These are phyloP conservation scores for Ascochyta lentis DNA, from an alignment of 2,329 filamentous ascomycete genomes.

Conservation along the genomic window DNA sequence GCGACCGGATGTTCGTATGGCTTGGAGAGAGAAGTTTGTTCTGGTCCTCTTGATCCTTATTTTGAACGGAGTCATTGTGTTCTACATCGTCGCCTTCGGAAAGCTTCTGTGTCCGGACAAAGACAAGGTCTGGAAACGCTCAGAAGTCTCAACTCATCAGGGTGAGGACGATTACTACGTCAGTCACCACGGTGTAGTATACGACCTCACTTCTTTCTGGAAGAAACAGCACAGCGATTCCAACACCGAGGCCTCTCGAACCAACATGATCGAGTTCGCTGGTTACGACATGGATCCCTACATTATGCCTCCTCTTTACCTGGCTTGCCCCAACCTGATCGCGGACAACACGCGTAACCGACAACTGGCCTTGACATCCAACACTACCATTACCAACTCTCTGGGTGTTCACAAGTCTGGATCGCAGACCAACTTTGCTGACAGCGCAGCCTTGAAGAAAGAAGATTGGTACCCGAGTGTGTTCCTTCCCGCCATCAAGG, in stretches of 20 bases:
- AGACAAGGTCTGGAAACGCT: slow-evolving; percentile 82
- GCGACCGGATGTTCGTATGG: slow-evolving; percentile 93
- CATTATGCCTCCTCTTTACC: slow-evolving; percentile 77
- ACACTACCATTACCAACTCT: slow-evolving; percentile 65
- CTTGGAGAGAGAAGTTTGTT: slow-evolving; percentile 94
- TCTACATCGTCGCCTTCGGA: slow-evolving; percentile 91
- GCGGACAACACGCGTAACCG: slow-evolving; percentile 52
- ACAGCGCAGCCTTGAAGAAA: slow-evolving; percentile 62
- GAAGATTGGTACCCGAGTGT: slow-evolving; percentile 77
- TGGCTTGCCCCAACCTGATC: slow-evolving; percentile 77
- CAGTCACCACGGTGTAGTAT: slow-evolving; percentile 84
- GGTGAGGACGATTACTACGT: slow-evolving; percentile 84
- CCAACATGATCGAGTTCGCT: slow-evolving; percentile 77
- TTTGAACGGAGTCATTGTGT: slow-evolving; percentile 81
- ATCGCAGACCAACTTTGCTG: slow-evolving; percentile 59
- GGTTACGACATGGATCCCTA: slow-evolving; percentile 84
- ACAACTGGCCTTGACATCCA: slow-evolving; percentile 65
- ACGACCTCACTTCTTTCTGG: slow-evolving; percentile 91
- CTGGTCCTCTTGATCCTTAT: slow-evolving; percentile 81
- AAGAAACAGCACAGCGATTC: slow-evolving; percentile 82
- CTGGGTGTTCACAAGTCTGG: slow-evolving; percentile 76
- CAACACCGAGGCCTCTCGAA: slow-evolving; percentile 63
- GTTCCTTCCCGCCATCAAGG: slow-evolving; percentile 80
- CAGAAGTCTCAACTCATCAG: slow-evolving; percentile 73
- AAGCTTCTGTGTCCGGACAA: slow-evolving; percentile 86